A percentile compares a stretch with the other conserved stretches of the same genome.
phyloP scores from a whole-genome alignment of 495 filamentous ascomycete species.

The Astrothelium macrocarpum region DNA sequence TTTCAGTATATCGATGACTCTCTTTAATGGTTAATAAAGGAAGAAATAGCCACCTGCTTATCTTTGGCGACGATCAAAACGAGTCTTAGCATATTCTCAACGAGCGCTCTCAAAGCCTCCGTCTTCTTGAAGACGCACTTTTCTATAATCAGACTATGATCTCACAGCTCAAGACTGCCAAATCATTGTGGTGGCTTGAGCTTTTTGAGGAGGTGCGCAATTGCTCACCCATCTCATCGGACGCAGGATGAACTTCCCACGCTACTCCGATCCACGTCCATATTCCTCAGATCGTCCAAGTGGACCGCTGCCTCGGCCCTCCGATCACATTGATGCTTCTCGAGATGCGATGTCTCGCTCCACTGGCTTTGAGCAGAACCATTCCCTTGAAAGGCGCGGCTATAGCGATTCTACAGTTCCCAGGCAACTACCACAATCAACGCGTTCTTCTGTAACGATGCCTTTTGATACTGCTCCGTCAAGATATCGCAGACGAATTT shows the following conservation, averaged over 20 bases:
- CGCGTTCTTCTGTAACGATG: neutral
- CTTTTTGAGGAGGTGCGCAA: neutral
- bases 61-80: too few relatives aligned
- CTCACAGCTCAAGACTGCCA: too few relatives aligned
- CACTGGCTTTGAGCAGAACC: neutral
- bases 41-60: too few relatives aligned
- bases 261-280: neutral
- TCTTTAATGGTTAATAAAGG: too few relatives aligned
- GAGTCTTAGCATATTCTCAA: too few relatives aligned
- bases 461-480: neutral
- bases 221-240: neutral
- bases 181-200: too few relatives aligned
- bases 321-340: neutral
- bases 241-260: neutral
- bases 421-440: neutral
- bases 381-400: neutral
- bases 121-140: too few relatives aligned
- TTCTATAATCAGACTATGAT: too few relatives aligned
- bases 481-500: neutral
- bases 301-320: neutral
- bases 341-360: neutral
- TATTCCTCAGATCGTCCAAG: neutral
- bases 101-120: too few relatives aligned
- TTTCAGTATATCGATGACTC: too few relatives aligned
- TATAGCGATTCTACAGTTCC: slow-evolving; percentile 1